These are phyloP conservation scores for Zychaea mexicana DNA, from an alignment of 371 early-diverging fungal genomes.

Conservation along the genomic window DNA sequence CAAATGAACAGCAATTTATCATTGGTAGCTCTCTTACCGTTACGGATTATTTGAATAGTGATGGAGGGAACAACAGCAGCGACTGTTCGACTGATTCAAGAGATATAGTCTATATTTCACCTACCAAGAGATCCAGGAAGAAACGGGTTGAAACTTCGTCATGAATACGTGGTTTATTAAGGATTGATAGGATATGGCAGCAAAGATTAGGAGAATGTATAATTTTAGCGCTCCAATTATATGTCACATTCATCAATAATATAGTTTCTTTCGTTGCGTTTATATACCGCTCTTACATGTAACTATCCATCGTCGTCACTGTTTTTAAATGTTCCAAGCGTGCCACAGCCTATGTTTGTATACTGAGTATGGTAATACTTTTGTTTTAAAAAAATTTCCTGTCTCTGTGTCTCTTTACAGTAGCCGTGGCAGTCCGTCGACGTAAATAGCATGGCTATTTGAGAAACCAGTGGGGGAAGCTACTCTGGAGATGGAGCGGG, in stretches of 20 bases:
- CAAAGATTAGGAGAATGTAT: neutral
- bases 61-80: neutral
- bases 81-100: neutral
- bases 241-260: neutral
- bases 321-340: too few relatives aligned
- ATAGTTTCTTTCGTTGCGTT: neutral
- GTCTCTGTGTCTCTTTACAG: too few relatives aligned
- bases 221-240: neutral
- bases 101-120: conserved; percentile 23
- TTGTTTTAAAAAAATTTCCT: too few relatives aligned
- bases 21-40: neutral
- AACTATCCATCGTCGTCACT: too few relatives aligned
- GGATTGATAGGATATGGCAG: neutral
- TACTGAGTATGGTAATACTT: too few relatives aligned
- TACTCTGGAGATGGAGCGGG: too few relatives aligned
- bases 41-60: neutral
- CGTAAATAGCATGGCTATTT: too few relatives aligned
- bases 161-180: neutral
- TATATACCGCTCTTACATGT: neutral
- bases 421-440: too few relatives aligned
- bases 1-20: conserved; percentile 8
- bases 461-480: too few relatives aligned
- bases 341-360: too few relatives aligned
- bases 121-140: neutral
- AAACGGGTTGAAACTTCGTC: neutral